These are phyloP conservation scores for Metschnikowia lunata DNA, from an alignment of 805 yeast species.

Conservation along the genomic window DNA sequence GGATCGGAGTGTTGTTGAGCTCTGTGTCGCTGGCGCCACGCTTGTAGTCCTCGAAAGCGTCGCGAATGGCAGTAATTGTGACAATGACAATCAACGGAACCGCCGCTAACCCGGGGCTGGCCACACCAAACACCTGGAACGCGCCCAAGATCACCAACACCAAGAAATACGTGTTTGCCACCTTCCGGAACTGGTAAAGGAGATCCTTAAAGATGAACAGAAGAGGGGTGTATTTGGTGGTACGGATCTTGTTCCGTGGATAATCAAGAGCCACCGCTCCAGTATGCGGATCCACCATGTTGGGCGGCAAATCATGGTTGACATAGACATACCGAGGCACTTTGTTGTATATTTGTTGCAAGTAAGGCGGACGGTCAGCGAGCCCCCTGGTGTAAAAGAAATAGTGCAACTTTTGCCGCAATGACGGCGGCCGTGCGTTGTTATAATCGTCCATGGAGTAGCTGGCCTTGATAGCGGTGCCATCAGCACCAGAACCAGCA, in stretches of 20 bases:
- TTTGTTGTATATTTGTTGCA: slow-evolving; percentile 34
- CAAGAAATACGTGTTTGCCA: slow-evolving; percentile 88
- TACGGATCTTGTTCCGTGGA: slow-evolving; percentile 87
- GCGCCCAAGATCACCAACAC: slow-evolving; percentile 75
- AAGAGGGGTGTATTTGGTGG: slow-evolving; percentile 91
- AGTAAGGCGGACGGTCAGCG: slow-evolving; percentile 30
- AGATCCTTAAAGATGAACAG: slow-evolving; percentile 85
- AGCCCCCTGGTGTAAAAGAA: slow-evolving; percentile 18
- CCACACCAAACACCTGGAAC: slow-evolving; percentile 74
- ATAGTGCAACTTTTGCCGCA: slow-evolving; percentile 8
- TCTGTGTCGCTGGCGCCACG: slow-evolving; percentile 69
- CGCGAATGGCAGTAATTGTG: slow-evolving; percentile 67
- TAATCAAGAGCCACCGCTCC: slow-evolving; percentile 59
- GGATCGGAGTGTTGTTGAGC: slow-evolving; percentile 64
- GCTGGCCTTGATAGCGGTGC: slow-evolving; percentile 1
- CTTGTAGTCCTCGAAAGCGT: slow-evolving; percentile 77
- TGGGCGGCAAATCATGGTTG: slow-evolving; percentile 46
- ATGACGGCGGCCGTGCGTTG: slow-evolving; percentile 11
- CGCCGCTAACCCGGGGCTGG: slow-evolving; percentile 67
- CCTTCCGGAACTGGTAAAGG: slow-evolving; percentile 62
- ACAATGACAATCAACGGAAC: slow-evolving; percentile 81
- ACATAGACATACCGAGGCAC: slow-evolving; percentile 45
- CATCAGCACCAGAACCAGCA: neutral
- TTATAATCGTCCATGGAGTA: slow-evolving; percentile 13
- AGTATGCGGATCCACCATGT: slow-evolving; percentile 44